A percentile compares a stretch with the other conserved stretches of the same genome.
phyloP scores from a whole-genome alignment of 805 yeast species.

The Metschnikowia cerradonensis region DNA sequence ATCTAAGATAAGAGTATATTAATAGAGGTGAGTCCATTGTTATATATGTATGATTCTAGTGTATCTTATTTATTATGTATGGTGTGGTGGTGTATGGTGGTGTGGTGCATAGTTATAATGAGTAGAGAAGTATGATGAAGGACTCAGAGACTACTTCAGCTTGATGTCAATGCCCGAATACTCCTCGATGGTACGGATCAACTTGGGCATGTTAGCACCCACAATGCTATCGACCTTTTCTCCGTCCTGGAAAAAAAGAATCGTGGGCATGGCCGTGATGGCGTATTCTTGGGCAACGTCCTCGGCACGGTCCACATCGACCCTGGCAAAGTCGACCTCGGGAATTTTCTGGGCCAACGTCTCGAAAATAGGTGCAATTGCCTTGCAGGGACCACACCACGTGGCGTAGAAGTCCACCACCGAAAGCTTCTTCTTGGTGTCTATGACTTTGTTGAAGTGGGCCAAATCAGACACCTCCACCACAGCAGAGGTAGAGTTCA shows the following conservation, averaged over 20 bases:
- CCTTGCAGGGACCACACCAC: constrained; percentile 80
- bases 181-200: constrained; percentile 26
- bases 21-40: no score
- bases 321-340: constrained; percentile 59
- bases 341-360: constrained; percentile 40
- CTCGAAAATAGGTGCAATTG: constrained; percentile 57
- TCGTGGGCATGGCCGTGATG: constrained; percentile 75
- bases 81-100: no score
- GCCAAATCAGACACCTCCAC: constrained; percentile 26
- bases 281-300: constrained; percentile 61
- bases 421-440: constrained; percentile 36
- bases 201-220: constrained; percentile 56
- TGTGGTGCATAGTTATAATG: no score
- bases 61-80: no score
- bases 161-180: constrained; percentile 27
- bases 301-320: constrained; percentile 62
- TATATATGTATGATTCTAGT: no score
- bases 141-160: constrained; percentile 6
- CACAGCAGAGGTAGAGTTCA: constrained; percentile 21
- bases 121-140: no score
- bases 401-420: constrained; percentile 66
- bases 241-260: constrained; percentile 58
- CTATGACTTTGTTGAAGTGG: constrained; percentile 24
- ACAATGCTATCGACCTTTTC: constrained; percentile 52
- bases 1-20: no score